Evolutionary conservation across 108 stramenopile genomes (phyloP).

Genomic region (Skeletonema marinoi): DNA sequence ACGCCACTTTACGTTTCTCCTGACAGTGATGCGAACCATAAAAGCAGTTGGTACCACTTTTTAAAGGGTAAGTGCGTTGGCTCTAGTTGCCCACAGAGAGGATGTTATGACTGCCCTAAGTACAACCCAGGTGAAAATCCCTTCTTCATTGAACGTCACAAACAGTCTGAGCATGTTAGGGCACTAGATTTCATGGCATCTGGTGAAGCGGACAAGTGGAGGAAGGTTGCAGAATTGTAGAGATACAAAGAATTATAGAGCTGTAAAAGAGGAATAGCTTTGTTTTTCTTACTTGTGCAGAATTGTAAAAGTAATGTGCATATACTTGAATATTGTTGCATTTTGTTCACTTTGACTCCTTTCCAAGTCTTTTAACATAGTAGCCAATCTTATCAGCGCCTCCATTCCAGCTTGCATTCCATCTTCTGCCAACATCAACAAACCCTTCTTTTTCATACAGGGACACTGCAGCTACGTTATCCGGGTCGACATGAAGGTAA

Average conservation of each 20-base stretch:
- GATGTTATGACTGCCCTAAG: slow-evolving; percentile 82
- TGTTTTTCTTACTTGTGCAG: background rate
- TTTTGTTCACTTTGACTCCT: background rate
- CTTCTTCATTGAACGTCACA: slow-evolving; percentile 56
- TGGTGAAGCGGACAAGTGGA: slow-evolving; percentile 65
- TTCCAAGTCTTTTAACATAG: slow-evolving; percentile 26
- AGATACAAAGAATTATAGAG: background rate
- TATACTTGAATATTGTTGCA: background rate
- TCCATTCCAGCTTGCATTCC: slow-evolving; percentile 86
- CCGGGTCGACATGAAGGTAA: slow-evolving; percentile 81
- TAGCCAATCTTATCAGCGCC: slow-evolving; percentile 77
- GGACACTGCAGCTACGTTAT: slow-evolving; percentile 75
- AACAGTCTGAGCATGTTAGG: slow-evolving; percentile 56
- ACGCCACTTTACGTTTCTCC: slow-evolving; percentile 74
- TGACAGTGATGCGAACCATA: slow-evolving; percentile 75
- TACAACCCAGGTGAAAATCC: slow-evolving; percentile 76
- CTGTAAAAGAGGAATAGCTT: background rate
- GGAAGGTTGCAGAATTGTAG: slow-evolving; percentile 72
- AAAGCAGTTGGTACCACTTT: slow-evolving; percentile 73
- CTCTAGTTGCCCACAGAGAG: slow-evolving; percentile 68
- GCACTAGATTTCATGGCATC: slow-evolving; percentile 65
- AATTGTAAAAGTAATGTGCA: background rate
- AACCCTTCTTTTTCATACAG: slow-evolving; percentile 77
- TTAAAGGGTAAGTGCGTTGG: slow-evolving; percentile 67
- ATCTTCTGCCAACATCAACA: slow-evolving; percentile 71